Evolutionary conservation across 169 alveolate species (phyloP).

Genomic region (Plasmodium knowlesi): DNA sequence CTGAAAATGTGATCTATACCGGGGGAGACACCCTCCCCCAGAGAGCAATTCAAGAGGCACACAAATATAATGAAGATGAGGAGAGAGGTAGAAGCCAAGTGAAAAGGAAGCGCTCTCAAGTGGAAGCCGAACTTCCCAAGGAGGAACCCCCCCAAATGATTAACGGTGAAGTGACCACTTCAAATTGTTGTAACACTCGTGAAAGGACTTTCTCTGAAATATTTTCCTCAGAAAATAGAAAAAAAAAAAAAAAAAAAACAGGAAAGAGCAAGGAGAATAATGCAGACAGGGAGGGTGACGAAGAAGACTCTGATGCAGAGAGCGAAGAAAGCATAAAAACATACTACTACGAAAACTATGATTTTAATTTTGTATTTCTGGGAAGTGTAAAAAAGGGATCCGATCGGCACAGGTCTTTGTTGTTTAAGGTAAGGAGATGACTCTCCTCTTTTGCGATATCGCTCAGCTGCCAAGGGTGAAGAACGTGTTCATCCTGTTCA

Average conservation of each 20-base stretch:
- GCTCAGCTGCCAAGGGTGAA: not conserved
- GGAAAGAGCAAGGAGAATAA: not conserved
- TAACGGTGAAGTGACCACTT: not conserved
- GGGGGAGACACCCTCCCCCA: not conserved
- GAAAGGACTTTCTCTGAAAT: slow-evolving; percentile 49
- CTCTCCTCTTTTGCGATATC: not conserved
- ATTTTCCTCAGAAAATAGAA: slow-evolving; percentile 25
- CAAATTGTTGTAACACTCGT: not conserved
- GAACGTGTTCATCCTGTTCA: no score
- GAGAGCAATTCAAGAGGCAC: not conserved
- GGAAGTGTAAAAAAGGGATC: slow-evolving; percentile 68
- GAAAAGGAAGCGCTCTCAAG: slow-evolving; percentile 20
- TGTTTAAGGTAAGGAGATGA: slow-evolving; percentile 17
- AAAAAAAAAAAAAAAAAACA: slow-evolving; percentile 18
- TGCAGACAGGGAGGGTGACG: not conserved
- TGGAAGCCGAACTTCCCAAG: not conserved
- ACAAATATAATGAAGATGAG: not conserved
- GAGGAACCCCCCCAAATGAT: not conserved
- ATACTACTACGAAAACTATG: slow-evolving; percentile 26
- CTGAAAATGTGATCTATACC: slow-evolving; percentile 2
- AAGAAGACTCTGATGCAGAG: not conserved
- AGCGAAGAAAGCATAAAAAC: slow-evolving; percentile 67
- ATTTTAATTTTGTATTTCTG: slow-evolving; percentile 48
- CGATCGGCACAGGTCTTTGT: slow-evolving; percentile 35
- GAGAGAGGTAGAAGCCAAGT: not conserved